Evolutionary conservation across 2,329 filamentous ascomycete species (phyloP).

Genomic region (Amylocarpus encephaloides): DNA sequence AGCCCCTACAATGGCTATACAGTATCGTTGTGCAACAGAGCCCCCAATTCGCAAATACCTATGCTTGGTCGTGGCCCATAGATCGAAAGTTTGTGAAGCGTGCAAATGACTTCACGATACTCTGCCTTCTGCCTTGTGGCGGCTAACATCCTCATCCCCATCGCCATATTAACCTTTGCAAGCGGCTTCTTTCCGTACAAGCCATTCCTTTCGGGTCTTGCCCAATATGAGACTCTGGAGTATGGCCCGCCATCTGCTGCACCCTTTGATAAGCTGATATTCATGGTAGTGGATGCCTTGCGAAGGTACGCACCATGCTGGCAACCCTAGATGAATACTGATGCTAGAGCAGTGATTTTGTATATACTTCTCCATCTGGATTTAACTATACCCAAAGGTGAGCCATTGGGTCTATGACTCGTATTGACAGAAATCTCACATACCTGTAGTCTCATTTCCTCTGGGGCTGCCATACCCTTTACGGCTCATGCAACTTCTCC

Average conservation of each 20-base stretch:
- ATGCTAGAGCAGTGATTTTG: slow-evolving; percentile 67
- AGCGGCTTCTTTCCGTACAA: slow-evolving; percentile 98
- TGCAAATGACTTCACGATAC: slow-evolving; percentile 24
- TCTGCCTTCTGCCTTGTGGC: slow-evolving; percentile 42
- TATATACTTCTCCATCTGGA: slow-evolving; percentile 72
- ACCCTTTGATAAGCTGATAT: slow-evolving; percentile 82
- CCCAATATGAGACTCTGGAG: slow-evolving; percentile 54
- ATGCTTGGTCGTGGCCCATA: slow-evolving; percentile 1
- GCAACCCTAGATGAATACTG: slow-evolving; percentile 12
- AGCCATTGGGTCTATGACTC: not conserved
- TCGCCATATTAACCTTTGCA: slow-evolving; percentile 72
- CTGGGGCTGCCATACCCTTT: slow-evolving; percentile 81
- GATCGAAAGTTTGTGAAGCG: slow-evolving; percentile 6
- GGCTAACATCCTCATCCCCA: slow-evolving; percentile 72
- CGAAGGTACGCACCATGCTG: slow-evolving; percentile 55
- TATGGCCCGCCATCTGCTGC: slow-evolving; percentile 53
- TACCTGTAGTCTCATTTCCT: slow-evolving; percentile 64
- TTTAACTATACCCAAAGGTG: slow-evolving; percentile 88
- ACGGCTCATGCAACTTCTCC: slow-evolving; percentile 95
- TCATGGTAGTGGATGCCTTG: slow-evolving; percentile 97
- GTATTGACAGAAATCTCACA: slow-evolving; percentile 15
- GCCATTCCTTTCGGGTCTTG: slow-evolving; percentile 80
- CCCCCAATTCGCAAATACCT: not conserved
- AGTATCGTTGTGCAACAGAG: not conserved
- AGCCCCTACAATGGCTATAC: slow-evolving; percentile 16